Base-by-base conservation (phyloP, 352 stramenopile species). In the Pythium folliculosum region DNA sequence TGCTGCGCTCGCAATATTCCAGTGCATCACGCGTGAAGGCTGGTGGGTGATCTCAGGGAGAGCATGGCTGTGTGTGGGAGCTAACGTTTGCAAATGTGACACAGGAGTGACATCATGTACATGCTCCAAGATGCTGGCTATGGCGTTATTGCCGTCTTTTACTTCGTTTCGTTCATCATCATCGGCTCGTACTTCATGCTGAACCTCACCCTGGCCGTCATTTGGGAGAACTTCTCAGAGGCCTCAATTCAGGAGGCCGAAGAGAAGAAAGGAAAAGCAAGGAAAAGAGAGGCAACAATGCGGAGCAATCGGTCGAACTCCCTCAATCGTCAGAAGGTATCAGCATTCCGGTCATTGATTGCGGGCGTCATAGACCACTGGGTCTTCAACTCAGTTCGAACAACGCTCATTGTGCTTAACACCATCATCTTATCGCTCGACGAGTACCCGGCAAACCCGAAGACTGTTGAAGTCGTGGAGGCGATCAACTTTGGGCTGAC, bases 121-220 rank as follows among this genome's bases (percentile, higher is more conserved):
- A 79, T 81, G 72, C 69, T 88, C 40, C 77, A 91, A 72, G 68
- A 83, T 30, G 76, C 82, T 14, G 73, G 76, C 22, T 78, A 78
- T 47, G 59, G 84, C 55, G 51, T 81, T 13, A 61, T 86, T 10
- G 67, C 78, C 2, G 77, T 81, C 12, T 54, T 94, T 19, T 97
- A 91, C 70, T 98, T 98, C 52, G 84, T 94, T 19, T 82, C 84
- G 3, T 88, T 97, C 47, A 91, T 97, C 53, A 81, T 97, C 49
- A 77, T 97, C 51, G 93, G 88, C 16, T 92, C 89, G 12, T 98
- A 90, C 65, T 97, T 98, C 75, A 84, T 97, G 75, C 77, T 98
- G 13, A 95, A 98, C 59, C 66, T 98, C 14, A 90, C 88, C 8
- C 75, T 98, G 23, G 91, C 92, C 32, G 92, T 98, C 43, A 92